A percentile compares a stretch with the other conserved stretches of the same genome.
Evolutionary conservation across 108 stramenopile species (phyloP).

Genomic region (Skeletonema menzelii): DNA sequence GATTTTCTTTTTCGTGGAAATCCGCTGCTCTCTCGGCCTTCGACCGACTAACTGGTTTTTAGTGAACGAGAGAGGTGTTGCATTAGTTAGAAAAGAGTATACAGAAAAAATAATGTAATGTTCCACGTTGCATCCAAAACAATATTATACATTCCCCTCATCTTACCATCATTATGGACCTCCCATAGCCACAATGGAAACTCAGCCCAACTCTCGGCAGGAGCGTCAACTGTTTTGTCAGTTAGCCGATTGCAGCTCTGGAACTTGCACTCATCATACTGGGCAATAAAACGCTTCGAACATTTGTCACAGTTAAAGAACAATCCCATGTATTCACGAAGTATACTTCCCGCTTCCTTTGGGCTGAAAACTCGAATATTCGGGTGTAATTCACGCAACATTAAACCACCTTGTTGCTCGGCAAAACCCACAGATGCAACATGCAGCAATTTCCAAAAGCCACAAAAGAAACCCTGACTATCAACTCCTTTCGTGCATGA

Average conservation of each 20-base stretch:
- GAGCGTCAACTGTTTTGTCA: constrained; percentile 11
- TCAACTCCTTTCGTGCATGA: constrained; percentile 12
- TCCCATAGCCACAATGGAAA: constrained; percentile 52
- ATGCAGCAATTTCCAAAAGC: constrained; percentile 57
- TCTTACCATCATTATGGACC: constrained; percentile 45
- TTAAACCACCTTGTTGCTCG: constrained; percentile 42
- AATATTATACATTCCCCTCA: too few relatives aligned
- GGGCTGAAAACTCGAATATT: constrained; percentile 36
- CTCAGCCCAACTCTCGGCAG: constrained; percentile 32
- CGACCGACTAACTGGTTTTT: constrained; percentile 11
- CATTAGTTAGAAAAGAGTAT: too few relatives aligned
- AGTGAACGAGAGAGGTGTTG: too few relatives aligned
- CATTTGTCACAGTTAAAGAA: constrained; percentile 37
- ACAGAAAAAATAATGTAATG: too few relatives aligned
- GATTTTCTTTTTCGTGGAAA: background rate
- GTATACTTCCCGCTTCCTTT: constrained; percentile 16
- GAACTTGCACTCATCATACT: constrained; percentile 29
- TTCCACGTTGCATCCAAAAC: too few relatives aligned
- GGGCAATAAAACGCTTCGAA: constrained; percentile 16
- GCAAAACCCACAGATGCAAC: constrained; percentile 48
- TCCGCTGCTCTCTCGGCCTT: constrained; percentile 23
- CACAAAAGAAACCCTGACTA: constrained; percentile 37
- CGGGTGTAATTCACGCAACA: constrained; percentile 32
- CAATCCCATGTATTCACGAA: constrained; percentile 45
- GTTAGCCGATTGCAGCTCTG: constrained; percentile 25